Percentiles rank a stretch among this genome's conserved stretches.
phyloP scores from a whole-genome alignment of 257 asterid genomes.

The Ligustrum vulgare region DNA sequence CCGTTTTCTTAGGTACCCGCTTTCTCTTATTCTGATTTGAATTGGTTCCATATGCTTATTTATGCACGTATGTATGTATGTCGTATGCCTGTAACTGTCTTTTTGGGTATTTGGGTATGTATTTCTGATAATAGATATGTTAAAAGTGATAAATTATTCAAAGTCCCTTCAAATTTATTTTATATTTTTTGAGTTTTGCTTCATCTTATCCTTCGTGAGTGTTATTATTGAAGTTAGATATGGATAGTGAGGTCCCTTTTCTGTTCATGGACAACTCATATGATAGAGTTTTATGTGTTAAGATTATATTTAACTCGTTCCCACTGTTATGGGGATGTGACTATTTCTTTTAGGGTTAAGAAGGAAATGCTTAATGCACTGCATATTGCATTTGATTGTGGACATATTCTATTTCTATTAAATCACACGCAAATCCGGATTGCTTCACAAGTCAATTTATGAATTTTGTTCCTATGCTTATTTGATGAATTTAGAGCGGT shows the following conservation, averaged over 20 bases:
- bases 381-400: background rate
- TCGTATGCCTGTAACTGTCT: background rate
- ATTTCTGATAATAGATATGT: background rate
- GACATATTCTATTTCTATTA: background rate
- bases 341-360: background rate
- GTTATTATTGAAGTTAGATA: background rate
- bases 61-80: background rate
- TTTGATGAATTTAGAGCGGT: conserved; percentile 60
- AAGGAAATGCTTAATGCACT: background rate
- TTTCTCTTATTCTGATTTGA: background rate
- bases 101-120: background rate
- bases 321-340: background rate
- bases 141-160: background rate
- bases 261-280: background rate
- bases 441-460: background rate
- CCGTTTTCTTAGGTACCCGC: conserved; percentile 74
- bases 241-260: background rate
- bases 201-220: background rate
- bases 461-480: conserved; percentile 2
- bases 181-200: background rate
- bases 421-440: background rate
- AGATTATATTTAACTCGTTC: background rate
- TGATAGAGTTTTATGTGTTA: background rate
- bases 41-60: background rate
- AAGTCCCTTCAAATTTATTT: background rate